Conservation (phyloP, 345 rosid species). For the Schrenkiella parvula region DNA sequence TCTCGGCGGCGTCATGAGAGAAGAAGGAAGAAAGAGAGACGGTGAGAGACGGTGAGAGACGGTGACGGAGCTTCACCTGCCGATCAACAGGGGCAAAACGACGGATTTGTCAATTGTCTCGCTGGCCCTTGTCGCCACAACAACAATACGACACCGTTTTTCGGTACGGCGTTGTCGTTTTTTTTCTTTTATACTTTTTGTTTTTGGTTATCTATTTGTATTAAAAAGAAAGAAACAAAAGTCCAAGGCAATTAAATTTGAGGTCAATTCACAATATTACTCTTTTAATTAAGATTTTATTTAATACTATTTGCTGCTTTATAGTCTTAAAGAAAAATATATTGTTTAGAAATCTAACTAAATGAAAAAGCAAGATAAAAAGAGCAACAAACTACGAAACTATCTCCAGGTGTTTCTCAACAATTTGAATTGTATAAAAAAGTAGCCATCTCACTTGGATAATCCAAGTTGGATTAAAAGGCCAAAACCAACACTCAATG, state of each 20-base stretch:
- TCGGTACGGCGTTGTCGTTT: slow-evolving; percentile 10
- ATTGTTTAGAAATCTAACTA: neutral
- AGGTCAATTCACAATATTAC: neutral
- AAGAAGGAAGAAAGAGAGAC: neutral
- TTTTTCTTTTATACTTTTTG: neutral
- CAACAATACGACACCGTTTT: slow-evolving; percentile 25
- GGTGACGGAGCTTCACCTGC: slow-evolving; percentile 23
- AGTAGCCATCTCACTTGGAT: neutral
- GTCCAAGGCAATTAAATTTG: neutral
- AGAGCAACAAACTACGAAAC: neutral
- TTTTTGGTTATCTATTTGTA: slow-evolving; percentile 11
- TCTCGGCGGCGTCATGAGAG: slow-evolving; percentile 42
- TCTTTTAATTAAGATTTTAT: neutral
- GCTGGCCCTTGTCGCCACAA: slow-evolving; percentile 15
- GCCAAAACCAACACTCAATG: neutral
- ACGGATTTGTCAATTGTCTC: slow-evolving; percentile 7
- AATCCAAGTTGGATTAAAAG: neutral
- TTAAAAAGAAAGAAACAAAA: neutral
- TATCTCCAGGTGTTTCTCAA: neutral
- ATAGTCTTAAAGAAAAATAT: neutral
- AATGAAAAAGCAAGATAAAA: neutral
- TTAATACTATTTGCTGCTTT: neutral
- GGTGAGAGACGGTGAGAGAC: neutral
- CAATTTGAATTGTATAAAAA: neutral
- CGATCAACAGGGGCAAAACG: slow-evolving; percentile 22